phyloP scores from a whole-genome alignment of 306 rosid genomes.

The apple (Malus domestica) region DNA sequence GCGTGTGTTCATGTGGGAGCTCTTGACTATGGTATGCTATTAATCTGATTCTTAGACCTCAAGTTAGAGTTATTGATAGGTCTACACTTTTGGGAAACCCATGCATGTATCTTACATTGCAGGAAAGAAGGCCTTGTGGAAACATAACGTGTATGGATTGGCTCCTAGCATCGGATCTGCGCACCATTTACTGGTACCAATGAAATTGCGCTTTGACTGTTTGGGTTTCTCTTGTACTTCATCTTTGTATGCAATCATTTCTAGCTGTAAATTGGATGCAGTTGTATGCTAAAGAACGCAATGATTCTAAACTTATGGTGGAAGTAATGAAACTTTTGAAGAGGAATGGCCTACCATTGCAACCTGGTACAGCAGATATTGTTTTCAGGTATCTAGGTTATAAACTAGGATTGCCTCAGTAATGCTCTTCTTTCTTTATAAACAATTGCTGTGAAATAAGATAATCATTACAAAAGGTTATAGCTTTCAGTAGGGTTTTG shows the following conservation, averaged over 20 bases:
- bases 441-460: neutral
- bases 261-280: conserved; percentile 27
- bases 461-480: neutral
- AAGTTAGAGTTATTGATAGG: neutral
- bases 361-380: conserved; percentile 94
- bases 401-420: neutral
- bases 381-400: conserved; percentile 58
- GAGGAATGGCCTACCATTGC: conserved; percentile 70
- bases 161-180: conserved; percentile 70
- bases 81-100: neutral
- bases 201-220: conserved; percentile 7
- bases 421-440: neutral
- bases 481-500: neutral
- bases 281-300: conserved; percentile 59
- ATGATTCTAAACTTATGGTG: conserved; percentile 57
- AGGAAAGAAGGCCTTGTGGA: conserved; percentile 87
- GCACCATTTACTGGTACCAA: conserved; percentile 71
- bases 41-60: neutral
- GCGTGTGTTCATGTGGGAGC: conserved; percentile 75
- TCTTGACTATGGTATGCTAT: conserved; percentile 57
- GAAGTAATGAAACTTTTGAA: conserved; percentile 70
- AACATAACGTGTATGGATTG: conserved; percentile 78
- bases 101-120: conserved; percentile 14
- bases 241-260: conserved; percentile 12
- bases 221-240: conserved; percentile 6